Evolutionary conservation across 2,329 filamentous ascomycete genomes (phyloP), one percentile per base, ranked within the genome.

Genomic region (Trichoderma sp.): DNA sequence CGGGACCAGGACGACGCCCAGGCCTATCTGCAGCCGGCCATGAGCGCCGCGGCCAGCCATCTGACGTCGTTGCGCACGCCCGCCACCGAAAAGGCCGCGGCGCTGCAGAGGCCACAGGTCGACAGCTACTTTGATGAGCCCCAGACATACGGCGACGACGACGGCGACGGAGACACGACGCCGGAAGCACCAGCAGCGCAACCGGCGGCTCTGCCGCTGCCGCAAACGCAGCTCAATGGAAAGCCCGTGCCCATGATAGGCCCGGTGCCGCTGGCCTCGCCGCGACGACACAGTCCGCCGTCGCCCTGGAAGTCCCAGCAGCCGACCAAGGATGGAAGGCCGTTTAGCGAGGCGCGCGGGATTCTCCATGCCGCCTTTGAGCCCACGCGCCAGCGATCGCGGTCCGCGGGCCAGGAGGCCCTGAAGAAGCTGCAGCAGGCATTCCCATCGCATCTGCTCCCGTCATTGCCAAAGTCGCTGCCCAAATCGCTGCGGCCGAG

Each of bases 1-100:
- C 75, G 74, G 60, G 83, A 85, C 56, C 81, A 85, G 68, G 86
- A 89, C 73, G 86, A 86, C 71, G 87, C 85, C 5, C 85, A 87
- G 72, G 87, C 86, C 8, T 82, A 89, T 56, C 82, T 90, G 60
- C 87, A 87, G 74, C 86, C 86, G 2, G 82, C 86, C 28, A 83
- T 90, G 71, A 89, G 86, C 75, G 81, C 82, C 7, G 81, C 81
- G 26, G 87, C 87, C 10, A 86, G 85, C 5, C 84, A 86, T 58
- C 79, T 89, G 49, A 85, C 86, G 14, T 84, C 85, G 4, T 79
- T 83, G 5, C 83, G 80, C 66, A 89, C 86, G 0, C 85, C 87
- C 6, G 86, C 86, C 4, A 81, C 83, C 32, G 87, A 89, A 75
- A 89, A 87, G 76, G 84, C 82, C 18, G 84, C 84, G 7, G 87